These are phyloP conservation scores for Candolleomyces aberdarensis DNA, from an alignment of 768 basidiomycete species.

Conservation along the genomic window DNA sequence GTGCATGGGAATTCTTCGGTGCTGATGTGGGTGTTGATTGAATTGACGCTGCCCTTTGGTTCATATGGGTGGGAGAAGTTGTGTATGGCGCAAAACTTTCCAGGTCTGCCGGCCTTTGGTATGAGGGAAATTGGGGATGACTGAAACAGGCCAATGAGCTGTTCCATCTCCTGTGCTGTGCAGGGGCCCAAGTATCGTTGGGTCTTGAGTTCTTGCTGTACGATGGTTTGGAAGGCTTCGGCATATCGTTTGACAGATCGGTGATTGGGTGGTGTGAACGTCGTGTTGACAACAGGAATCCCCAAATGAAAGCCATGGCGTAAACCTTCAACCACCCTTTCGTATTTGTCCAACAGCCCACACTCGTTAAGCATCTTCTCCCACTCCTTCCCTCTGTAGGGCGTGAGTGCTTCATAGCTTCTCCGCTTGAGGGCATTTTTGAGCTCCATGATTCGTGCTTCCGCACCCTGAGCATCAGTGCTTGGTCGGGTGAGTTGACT, in stretches of 20 bases:
- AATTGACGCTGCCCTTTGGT: conserved; percentile 1
- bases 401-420: conserved; percentile 21
- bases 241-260: conserved; percentile 12
- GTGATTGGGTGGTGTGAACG: conserved; percentile 27
- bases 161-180: conserved; percentile 14
- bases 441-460: conserved; percentile 31
- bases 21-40: conserved; percentile 28
- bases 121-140: conserved; percentile 29
- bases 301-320: conserved; percentile 27
- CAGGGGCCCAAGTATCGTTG: conserved; percentile 27
- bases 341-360: conserved; percentile 20
- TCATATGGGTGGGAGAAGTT: conserved; percentile 29
- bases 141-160: conserved; percentile 28
- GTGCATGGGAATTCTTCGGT: conserved; percentile 34
- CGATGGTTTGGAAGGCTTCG: conserved; percentile 12
- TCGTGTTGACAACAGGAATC: conserved; percentile 23
- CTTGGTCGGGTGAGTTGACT: conserved; percentile 14
- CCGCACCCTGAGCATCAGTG: conserved; percentile 44
- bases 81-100: conserved; percentile 26
- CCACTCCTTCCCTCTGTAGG: conserved; percentile 29
- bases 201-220: conserved; percentile 17
- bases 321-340: conserved; percentile 16
- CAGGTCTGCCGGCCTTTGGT: conserved; percentile 25
- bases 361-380: conserved; percentile 10
- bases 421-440: conserved; percentile 32